phyloP scores from a whole-genome alignment of 2,329 filamentous ascomycete species.

The Aspergillus tubingensis region DNA sequence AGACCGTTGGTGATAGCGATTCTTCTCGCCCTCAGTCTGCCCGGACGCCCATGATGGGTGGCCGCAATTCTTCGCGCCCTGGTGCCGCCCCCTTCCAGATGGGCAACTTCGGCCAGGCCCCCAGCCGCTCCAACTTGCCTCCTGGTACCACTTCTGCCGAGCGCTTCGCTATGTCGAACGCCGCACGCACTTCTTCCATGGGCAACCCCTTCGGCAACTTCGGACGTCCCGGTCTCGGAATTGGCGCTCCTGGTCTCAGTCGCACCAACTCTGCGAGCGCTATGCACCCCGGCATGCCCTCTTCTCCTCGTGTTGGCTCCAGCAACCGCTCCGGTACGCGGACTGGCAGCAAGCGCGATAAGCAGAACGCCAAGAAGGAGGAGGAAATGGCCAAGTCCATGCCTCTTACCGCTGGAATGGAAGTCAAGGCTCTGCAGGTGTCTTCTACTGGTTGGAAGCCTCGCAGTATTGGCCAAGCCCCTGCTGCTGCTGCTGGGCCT shows the following conservation, averaged over 20 bases:
- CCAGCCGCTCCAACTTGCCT: constrained; percentile 62
- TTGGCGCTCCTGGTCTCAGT: constrained; percentile 63
- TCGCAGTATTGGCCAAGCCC: constrained; percentile 60
- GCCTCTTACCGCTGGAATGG: constrained; percentile 82
- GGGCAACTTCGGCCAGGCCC: constrained; percentile 64
- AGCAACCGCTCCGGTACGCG: constrained; percentile 60
- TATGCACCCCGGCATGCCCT: constrained; percentile 60
- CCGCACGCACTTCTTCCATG: constrained; percentile 48
- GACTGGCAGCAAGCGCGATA: constrained; percentile 55
- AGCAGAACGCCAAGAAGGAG: constrained; percentile 57
- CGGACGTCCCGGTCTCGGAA: constrained; percentile 64
- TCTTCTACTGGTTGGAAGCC: constrained; percentile 89
- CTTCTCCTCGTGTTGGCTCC: constrained; percentile 69
- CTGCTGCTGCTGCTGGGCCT: constrained; percentile 44
- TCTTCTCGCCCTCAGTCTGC: constrained; percentile 64
- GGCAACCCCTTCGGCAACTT: constrained; percentile 62
- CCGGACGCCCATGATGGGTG: constrained; percentile 51
- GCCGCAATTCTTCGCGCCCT: constrained; percentile 54
- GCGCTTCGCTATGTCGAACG: constrained; percentile 68
- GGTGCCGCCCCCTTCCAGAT: constrained; percentile 61
- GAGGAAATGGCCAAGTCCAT: constrained; percentile 78
- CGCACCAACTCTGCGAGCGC: constrained; percentile 60
- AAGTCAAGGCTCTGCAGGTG: constrained; percentile 75
- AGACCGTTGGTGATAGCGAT: constrained; percentile 74
- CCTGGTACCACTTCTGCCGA: constrained; percentile 75